These are phyloP conservation scores for Sugiyamaella boreocaroliniensis DNA, from an alignment of 805 yeast genomes.

Conservation along the genomic window DNA sequence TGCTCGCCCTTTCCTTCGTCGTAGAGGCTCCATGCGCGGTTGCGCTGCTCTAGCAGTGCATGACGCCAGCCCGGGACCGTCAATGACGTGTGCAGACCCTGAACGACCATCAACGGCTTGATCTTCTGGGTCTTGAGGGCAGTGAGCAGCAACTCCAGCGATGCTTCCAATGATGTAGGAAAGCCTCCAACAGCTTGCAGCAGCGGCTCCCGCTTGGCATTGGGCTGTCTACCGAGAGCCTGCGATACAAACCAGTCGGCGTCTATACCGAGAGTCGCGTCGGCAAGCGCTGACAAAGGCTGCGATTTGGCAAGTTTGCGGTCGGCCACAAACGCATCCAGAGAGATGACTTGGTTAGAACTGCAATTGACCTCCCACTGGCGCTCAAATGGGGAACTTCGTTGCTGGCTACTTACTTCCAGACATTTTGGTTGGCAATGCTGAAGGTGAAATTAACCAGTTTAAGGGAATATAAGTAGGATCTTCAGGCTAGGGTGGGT, in stretches of 20 bases:
- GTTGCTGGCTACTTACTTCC: neutral
- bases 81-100: slow-evolving; percentile 49
- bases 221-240: slow-evolving; percentile 33
- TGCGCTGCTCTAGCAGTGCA: slow-evolving; percentile 27
- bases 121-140: slow-evolving; percentile 54
- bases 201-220: slow-evolving; percentile 55
- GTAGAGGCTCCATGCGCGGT: slow-evolving; percentile 38
- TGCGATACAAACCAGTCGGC: slow-evolving; percentile 70
- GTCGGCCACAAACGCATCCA: slow-evolving; percentile 65
- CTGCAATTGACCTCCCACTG: neutral
- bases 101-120: slow-evolving; percentile 73
- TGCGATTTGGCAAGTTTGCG: slow-evolving; percentile 52
- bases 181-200: slow-evolving; percentile 76
- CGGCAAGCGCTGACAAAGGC: slow-evolving; percentile 58
- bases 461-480: too few species aligned
- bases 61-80: slow-evolving; percentile 22
- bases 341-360: slow-evolving; percentile 40
- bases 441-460: neutral
- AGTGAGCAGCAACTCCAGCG: slow-evolving; percentile 55
- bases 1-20: slow-evolving; percentile 33
- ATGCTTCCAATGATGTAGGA: slow-evolving; percentile 53
- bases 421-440: neutral
- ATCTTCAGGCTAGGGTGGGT: too few species aligned
- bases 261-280: slow-evolving; percentile 74
- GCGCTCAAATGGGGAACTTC: neutral